These are phyloP conservation scores for Piper betle DNA, from an alignment of 164 flowering plant species.

Conservation along the genomic window DNA sequence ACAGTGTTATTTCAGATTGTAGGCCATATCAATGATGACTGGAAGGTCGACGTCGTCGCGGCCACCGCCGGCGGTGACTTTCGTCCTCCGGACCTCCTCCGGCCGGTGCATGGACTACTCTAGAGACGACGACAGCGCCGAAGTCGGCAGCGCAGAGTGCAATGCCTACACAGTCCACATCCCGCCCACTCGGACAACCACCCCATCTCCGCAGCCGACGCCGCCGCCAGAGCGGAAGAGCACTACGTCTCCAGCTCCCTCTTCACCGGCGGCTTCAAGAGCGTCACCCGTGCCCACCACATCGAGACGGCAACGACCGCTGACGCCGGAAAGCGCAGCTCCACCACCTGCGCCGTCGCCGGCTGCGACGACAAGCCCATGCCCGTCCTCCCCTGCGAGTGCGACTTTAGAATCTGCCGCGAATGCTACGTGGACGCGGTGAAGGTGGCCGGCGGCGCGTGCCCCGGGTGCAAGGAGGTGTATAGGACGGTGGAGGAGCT, in stretches of 20 bases:
- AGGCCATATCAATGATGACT: no score
- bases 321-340: conserved; percentile 47
- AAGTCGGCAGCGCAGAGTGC: conserved; percentile 27
- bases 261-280: conserved; percentile 59
- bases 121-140: conserved; percentile 51
- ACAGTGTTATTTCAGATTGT: no score
- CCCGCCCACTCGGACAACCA: conserved; percentile 62
- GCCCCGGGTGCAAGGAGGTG: conserved; percentile 52
- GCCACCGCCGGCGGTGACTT: conserved; percentile 19
- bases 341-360: conserved; percentile 35
- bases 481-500: conserved; percentile 31
- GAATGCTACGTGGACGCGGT: conserved; percentile 48
- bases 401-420: conserved; percentile 48
- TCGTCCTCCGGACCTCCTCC: conserved; percentile 40
- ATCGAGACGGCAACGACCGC: conserved; percentile 65
- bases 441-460: conserved; percentile 31
- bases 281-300: conserved; percentile 46
- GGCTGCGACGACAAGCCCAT: conserved; percentile 52
- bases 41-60: no score
- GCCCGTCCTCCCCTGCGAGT: conserved; percentile 61
- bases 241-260: conserved; percentile 57
- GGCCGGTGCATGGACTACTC: conserved; percentile 45
- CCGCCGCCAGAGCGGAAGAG: conserved; percentile 47
- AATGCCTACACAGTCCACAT: conserved; percentile 47
- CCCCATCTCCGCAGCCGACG: conserved; percentile 29